Evolutionary conservation across 2,329 filamentous ascomycete species (phyloP).

Genomic region (Ophiostoma sp.): DNA sequence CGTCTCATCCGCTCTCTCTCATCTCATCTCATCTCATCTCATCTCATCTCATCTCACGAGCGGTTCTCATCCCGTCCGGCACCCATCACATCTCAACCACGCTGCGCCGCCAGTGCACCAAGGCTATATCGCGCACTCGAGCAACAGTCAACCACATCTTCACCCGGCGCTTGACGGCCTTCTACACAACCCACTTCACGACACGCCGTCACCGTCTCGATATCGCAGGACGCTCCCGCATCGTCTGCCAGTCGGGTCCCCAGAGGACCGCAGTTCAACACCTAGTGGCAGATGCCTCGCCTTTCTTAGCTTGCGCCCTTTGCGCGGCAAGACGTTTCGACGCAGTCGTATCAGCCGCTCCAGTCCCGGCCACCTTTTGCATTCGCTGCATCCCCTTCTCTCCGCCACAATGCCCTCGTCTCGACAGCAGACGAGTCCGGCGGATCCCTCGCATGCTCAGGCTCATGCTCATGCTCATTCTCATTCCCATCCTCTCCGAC

Average conservation of each 20-base stretch:
- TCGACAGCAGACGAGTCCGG: neutral
- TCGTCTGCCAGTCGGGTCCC: neutral
- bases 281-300: conserved; percentile 15
- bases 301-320: conserved; percentile 10
- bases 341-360: neutral
- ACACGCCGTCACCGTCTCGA: neutral
- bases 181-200: neutral
- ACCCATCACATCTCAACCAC: too few species aligned
- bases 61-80: too few species aligned
- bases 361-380: neutral
- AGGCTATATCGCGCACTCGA: neutral
- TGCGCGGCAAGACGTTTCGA: conserved; percentile 20
- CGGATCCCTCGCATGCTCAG: neutral
- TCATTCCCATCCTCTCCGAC: neutral
- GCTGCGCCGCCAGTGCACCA: neutral
- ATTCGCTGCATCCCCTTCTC: neutral
- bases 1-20: too few species aligned
- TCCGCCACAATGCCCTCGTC: neutral
- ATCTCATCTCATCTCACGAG: too few species aligned
- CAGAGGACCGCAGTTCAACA: neutral
- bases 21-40: too few species aligned
- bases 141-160: neutral
- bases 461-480: too few species aligned
- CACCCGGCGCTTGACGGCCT: neutral
- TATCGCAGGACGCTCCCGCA: neutral